Percentiles rank a stretch among this genome's conserved stretches.
These are phyloP conservation scores for Phytopythium aichiense DNA, from an alignment of 352 stramenopile species.

Conservation along the genomic window DNA sequence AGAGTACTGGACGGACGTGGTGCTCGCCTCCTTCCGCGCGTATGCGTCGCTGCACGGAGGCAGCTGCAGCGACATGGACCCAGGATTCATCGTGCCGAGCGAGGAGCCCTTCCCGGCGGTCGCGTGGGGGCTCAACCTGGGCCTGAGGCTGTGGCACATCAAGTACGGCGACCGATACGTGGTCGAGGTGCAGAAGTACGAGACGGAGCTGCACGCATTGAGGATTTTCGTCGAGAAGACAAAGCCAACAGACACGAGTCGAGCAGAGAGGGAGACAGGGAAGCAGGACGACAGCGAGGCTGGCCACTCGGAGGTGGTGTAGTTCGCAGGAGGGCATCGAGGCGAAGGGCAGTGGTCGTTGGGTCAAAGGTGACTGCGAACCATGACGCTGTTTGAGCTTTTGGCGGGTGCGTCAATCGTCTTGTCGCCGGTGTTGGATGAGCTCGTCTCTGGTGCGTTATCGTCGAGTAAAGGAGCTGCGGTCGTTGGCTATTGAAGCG, in stretches of 20 bases:
- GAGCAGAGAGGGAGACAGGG: neutral
- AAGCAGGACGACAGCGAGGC: neutral
- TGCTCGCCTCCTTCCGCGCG: conserved; percentile 54
- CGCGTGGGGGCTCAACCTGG: conserved; percentile 69
- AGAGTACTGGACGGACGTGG: conserved; percentile 70
- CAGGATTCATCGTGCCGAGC: conserved; percentile 53
- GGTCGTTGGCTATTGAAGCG: neutral
- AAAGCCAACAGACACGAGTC: neutral
- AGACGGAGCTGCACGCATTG: conserved; percentile 30
- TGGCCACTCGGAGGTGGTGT: neutral
- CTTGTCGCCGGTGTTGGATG: no score
- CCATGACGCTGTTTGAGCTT: neutral
- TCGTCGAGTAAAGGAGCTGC: neutral
- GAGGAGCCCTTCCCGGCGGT: conserved; percentile 48
- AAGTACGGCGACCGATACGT: conserved; percentile 62
- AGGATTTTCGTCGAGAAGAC: conserved; percentile 19
- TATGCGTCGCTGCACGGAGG: conserved; percentile 42
- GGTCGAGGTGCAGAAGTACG: conserved; percentile 58
- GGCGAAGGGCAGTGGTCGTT: neutral
- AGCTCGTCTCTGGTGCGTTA: neutral
- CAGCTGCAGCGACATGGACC: conserved; percentile 52
- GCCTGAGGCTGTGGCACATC: conserved; percentile 61
- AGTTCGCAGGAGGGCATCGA: neutral
- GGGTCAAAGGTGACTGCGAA: no score
- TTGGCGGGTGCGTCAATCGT: neutral